Evolutionary conservation across 176 grass and related monocot species (phyloP), one percentile per base, ranked within the genome.

Genomic region (Saccharum spontaneum): DNA sequence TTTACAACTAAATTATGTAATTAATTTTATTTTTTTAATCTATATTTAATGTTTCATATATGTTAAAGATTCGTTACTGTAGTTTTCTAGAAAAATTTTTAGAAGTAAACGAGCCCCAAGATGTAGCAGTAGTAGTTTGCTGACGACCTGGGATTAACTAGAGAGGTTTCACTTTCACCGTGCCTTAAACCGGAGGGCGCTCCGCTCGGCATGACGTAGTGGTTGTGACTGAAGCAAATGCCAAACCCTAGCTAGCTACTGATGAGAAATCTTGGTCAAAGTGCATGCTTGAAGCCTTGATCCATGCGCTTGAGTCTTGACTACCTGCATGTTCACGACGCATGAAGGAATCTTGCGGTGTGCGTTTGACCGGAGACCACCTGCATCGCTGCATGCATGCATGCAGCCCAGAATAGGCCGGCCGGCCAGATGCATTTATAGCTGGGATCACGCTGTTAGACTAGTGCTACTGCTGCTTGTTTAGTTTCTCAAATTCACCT

Each of bases 291-390:
- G 3, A 6, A 64, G 67, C 87, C 37, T 88, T 30, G 87, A 41
- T 80, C 39, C 10, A 11, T 26, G 87, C 24, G 87, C 82, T 59
- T 46, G 68, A 79, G 59, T 79, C 82, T 59, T 67, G 76, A 79
- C 76, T 84, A 83, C 15, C 38, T 45, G 59, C 60, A 10, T 50
- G 31, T 14, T 36, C 54, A 37, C 70, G n/a, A 89, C 82, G 46
- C 41, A 13, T 12, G 11, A 49, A 11, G 62, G 77, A 75, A 69
- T 81, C 77, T 54, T 34, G 71, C 22, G 55, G 71, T 11, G 57
- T 61, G 57, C 57, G 63, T 89, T 85, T 77, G 87, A 89, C 77
- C 26, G 77, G 23, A 7, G 38, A 67, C n/a, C 50, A 50, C 38
- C 69, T 16, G 23, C 55, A 7, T 4, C 17, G 10, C 3, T 70